Conservation (phyloP, 495 filamentous ascomycete genomes). For the Rhypophila decipiens region DNA sequence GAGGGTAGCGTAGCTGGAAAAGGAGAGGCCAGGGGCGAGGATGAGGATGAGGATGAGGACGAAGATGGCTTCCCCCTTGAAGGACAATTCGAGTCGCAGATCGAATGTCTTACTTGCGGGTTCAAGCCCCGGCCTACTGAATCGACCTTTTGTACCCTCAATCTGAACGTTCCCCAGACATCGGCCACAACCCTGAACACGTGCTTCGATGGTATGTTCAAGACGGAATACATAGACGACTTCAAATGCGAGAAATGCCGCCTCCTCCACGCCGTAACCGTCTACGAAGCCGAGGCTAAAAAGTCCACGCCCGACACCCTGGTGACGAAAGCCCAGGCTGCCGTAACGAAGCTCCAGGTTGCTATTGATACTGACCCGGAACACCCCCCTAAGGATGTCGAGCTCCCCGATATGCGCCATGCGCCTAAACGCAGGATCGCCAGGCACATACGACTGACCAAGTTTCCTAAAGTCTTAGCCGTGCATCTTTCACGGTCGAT, state of each 20-base stretch:
- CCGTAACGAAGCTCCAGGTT: slow-evolving; percentile 46
- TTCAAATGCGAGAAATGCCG: slow-evolving; percentile 92
- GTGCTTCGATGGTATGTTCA: slow-evolving; percentile 91
- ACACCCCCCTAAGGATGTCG: slow-evolving; percentile 58
- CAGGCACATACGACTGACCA: slow-evolving; percentile 75
- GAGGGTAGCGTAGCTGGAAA: neutral
- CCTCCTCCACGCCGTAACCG: slow-evolving; percentile 60
- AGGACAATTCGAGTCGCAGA: slow-evolving; percentile 80
- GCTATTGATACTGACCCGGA: slow-evolving; percentile 77
- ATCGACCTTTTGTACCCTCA: slow-evolving; percentile 86
- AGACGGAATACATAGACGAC: slow-evolving; percentile 92
- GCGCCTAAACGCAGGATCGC: slow-evolving; percentile 80
- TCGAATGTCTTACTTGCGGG: slow-evolving; percentile 82
- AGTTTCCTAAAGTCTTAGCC: slow-evolving; percentile 81
- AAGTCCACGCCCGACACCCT: slow-evolving; percentile 40
- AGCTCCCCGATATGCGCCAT: slow-evolving; percentile 62
- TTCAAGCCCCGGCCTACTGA: slow-evolving; percentile 79
- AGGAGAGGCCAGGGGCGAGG: neutral
- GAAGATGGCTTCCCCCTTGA: slow-evolving; percentile 83
- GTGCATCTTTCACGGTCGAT: slow-evolving; percentile 92
- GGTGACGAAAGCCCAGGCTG: slow-evolving; percentile 37
- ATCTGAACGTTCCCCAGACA: slow-evolving; percentile 79
- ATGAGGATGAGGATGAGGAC: slow-evolving; percentile 33
- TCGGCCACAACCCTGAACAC: slow-evolving; percentile 42
- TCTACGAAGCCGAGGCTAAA: slow-evolving; percentile 27